Conservation (phyloP, 2,329 filamentous ascomycete species). For the Colletotrichum lindemuthianum region DNA sequence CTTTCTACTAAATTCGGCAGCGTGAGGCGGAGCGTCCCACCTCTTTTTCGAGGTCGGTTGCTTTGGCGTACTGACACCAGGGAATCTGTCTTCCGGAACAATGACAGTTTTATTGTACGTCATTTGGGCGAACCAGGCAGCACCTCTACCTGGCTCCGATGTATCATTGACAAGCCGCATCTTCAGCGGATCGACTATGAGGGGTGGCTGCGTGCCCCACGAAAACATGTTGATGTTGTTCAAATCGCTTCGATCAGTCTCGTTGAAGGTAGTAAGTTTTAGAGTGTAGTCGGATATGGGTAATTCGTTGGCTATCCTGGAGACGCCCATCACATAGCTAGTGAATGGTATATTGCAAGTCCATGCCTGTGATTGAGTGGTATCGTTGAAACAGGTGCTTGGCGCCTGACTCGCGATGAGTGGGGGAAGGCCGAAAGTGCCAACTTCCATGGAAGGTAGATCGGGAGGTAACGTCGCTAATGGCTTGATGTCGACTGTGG, state of each 20-base stretch:
- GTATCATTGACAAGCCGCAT: constrained; percentile 64
- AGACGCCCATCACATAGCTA: constrained; percentile 56
- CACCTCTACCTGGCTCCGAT: constrained; percentile 57
- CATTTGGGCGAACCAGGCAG: constrained; percentile 65
- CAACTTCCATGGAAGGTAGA: constrained; percentile 63
- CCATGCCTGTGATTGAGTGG: constrained; percentile 68
- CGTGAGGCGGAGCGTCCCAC: constrained; percentile 14
- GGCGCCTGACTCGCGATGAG: constrained; percentile 60
- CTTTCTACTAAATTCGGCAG: constrained; percentile 50
- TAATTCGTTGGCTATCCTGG: constrained; percentile 39
- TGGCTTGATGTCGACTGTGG: constrained; percentile 60
- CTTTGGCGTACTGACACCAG: constrained; percentile 36
- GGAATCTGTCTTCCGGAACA: constrained; percentile 54
- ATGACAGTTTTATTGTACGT: constrained; percentile 67
- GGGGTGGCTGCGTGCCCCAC: constrained; percentile 66
- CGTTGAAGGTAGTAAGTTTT: constrained; percentile 49
- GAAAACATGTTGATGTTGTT: constrained; percentile 38
- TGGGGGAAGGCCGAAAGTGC: constrained; percentile 66
- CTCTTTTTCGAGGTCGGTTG: constrained; percentile 19
- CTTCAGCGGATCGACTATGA: constrained; percentile 48
- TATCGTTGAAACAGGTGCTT: constrained; percentile 66
- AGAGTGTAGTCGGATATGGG: constrained; percentile 53
- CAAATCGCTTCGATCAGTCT: constrained; percentile 48
- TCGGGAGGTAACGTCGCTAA: constrained; percentile 61
- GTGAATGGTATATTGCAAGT: constrained; percentile 65